A percentile compares a stretch with the other conserved stretches of the same genome.
These are phyloP conservation scores for Sordariomycetes sp. DNA, from an alignment of 2,329 filamentous ascomycete species.

Conservation along the genomic window DNA sequence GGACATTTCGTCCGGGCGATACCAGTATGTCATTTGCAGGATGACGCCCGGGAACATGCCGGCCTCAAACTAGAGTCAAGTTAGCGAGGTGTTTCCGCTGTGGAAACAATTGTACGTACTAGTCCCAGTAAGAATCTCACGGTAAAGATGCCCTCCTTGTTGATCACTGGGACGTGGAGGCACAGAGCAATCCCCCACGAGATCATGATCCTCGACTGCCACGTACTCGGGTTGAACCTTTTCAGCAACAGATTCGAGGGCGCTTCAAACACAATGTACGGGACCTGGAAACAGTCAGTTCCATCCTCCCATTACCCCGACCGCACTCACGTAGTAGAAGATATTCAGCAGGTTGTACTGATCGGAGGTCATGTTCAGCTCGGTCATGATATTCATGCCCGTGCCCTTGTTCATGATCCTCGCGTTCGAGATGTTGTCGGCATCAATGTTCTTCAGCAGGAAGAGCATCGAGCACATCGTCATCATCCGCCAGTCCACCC, in stretches of 20 bases:
- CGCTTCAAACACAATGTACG: conserved; percentile 26
- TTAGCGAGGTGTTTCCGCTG: conserved; percentile 7
- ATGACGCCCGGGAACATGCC: conserved; percentile 30
- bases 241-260: conserved; percentile 29
- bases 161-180: conserved; percentile 22
- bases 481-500: conserved; percentile 15
- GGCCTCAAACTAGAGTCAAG: conserved; percentile 20
- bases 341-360: conserved; percentile 27
- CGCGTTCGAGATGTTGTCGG: conserved; percentile 28
- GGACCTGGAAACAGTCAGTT: too few relatives aligned
- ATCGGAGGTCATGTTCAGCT: conserved; percentile 26
- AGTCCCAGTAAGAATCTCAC: conserved; percentile 25
- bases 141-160: conserved; percentile 24
- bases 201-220: conserved; percentile 29
- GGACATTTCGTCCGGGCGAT: conserved; percentile 34
- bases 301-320: too few relatives aligned
- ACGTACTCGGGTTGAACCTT: conserved; percentile 23
- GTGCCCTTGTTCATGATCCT: conserved; percentile 31
- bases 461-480: conserved; percentile 24
- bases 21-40: conserved; percentile 35
- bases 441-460: conserved; percentile 27
- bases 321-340: conserved; percentile 25
- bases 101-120: conserved; percentile 28
- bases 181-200: conserved; percentile 24
- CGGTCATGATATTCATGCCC: conserved; percentile 25